These are phyloP conservation scores for Sclerotinia sclerotiorum DNA, from an alignment of 2,329 filamentous ascomycete species.

Conservation along the genomic window DNA sequence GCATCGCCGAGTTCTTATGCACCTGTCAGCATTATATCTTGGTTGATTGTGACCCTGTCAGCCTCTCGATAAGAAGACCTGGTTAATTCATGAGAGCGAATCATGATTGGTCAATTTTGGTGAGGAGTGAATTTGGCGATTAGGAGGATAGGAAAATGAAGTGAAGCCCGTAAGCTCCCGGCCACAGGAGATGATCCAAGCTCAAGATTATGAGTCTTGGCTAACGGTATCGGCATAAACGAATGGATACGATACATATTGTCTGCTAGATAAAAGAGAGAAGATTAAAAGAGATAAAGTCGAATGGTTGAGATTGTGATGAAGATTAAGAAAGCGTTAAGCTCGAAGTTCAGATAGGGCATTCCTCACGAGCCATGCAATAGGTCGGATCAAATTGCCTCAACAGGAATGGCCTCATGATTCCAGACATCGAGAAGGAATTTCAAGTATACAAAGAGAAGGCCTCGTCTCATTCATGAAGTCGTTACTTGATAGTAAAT, in stretches of 20 bases:
- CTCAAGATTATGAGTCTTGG: background rate
- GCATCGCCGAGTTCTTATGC: conserved; percentile 21
- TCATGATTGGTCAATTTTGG: conserved; percentile 11
- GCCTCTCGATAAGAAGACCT: conserved; percentile 22
- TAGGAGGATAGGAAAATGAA: background rate
- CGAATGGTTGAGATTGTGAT: background rate
- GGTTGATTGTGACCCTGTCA: conserved; percentile 18
- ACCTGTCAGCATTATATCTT: conserved; percentile 1
- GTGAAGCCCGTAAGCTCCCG: background rate
- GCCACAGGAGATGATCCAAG: background rate
- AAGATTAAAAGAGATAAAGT: background rate
- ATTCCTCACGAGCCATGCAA: background rate
- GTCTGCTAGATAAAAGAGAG: background rate
- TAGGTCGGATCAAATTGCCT: background rate
- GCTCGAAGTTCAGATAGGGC: background rate
- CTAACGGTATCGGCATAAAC: background rate
- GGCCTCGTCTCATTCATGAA: conserved; percentile 3
- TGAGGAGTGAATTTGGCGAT: conserved; percentile 15
- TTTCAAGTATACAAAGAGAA: background rate
- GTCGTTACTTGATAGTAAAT: conserved; percentile 2
- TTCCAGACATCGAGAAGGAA: background rate
- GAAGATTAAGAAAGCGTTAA: background rate
- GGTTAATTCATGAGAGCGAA: background rate
- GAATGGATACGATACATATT: background rate
- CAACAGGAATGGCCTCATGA: background rate